phyloP scores from a whole-genome alignment of 108 stramenopile species.

The Craspedostauros australis region DNA sequence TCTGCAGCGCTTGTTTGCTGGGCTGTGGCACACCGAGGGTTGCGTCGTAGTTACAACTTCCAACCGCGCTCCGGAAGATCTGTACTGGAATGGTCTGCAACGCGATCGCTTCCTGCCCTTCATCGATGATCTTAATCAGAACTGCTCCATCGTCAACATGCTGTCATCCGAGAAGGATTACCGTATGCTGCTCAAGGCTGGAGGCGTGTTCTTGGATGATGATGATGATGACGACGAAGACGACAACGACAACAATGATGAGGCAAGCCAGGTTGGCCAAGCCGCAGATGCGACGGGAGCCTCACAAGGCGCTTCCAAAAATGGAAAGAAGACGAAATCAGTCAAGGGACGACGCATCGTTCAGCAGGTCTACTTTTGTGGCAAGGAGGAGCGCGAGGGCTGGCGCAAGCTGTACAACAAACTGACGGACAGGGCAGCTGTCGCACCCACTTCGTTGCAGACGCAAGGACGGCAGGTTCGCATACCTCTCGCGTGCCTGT shows the following conservation, averaged over 20 bases:
- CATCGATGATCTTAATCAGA: constrained; percentile 77
- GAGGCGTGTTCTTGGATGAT: background rate
- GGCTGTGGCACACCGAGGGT: constrained; percentile 54
- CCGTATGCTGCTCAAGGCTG: constrained; percentile 46
- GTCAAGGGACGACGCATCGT: too few relatives aligned
- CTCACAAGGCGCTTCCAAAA: too few relatives aligned
- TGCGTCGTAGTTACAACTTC: constrained; percentile 85
- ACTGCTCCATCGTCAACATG: constrained; percentile 61
- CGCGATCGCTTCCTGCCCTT: constrained; percentile 95
- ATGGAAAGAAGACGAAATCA: too few relatives aligned
- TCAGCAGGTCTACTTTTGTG: constrained; percentile 21
- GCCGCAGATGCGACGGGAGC: constrained; percentile 6
- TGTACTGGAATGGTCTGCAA: constrained; percentile 93
- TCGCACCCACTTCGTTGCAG: constrained; percentile 36
- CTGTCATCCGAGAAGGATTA: constrained; percentile 80
- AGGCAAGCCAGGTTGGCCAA: constrained; percentile 11
- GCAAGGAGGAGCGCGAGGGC: background rate
- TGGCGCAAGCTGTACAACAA: constrained; percentile 39
- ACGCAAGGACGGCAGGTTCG: constrained; percentile 62
- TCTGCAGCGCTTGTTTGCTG: constrained; percentile 68
- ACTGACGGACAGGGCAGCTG: constrained; percentile 25
- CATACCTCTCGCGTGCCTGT: constrained; percentile 46
- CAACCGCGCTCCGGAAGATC: constrained; percentile 88
- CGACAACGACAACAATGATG: background rate
- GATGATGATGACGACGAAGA: background rate